Percentiles rank a stretch among this genome's conserved stretches.
Evolutionary conservation across 106 monocot genomes (phyloP).

Genomic region (Apostasia ramifera): DNA sequence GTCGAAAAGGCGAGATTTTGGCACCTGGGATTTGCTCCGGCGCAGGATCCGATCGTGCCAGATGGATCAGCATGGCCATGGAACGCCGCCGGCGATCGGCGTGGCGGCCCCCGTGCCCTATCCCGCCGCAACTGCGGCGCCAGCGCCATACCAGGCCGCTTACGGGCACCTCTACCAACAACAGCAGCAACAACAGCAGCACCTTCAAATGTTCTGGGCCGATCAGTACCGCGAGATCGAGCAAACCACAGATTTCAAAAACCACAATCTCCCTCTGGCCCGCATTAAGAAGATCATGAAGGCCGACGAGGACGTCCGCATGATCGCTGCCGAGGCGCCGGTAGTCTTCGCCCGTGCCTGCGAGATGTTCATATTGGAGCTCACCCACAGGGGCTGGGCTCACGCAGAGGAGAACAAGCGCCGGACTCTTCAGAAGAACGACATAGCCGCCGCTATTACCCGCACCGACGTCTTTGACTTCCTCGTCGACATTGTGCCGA

Average conservation of each 20-base stretch:
- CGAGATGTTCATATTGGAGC: conserved; percentile 56
- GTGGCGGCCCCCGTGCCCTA: neutral
- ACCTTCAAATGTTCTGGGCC: conserved; percentile 66
- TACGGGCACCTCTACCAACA: conserved; percentile 26
- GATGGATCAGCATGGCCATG: conserved; percentile 26
- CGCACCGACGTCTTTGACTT: conserved; percentile 55
- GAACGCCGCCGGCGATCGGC: conserved; percentile 4
- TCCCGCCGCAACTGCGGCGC: neutral
- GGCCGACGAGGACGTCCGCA: conserved; percentile 81
- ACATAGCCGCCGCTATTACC: conserved; percentile 49
- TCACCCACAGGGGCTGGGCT: conserved; percentile 39
- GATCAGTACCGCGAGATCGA: conserved; percentile 72
- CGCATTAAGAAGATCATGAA: conserved; percentile 98
- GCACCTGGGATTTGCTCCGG: neutral
- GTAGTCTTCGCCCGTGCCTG: conserved; percentile 51
- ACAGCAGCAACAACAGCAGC: conserved; percentile 38
- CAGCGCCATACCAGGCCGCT: conserved; percentile 4
- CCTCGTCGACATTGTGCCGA: conserved; percentile 43
- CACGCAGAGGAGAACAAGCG: conserved; percentile 54
- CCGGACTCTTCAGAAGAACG: conserved; percentile 43
- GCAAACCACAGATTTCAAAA: conserved; percentile 66
- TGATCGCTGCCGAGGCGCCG: conserved; percentile 84
- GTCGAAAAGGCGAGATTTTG: neutral
- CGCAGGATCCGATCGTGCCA: neutral
- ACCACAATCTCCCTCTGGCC: conserved; percentile 71